Conservation (phyloP, 306 rosid genomes). For the Boehmeria nivea region DNA sequence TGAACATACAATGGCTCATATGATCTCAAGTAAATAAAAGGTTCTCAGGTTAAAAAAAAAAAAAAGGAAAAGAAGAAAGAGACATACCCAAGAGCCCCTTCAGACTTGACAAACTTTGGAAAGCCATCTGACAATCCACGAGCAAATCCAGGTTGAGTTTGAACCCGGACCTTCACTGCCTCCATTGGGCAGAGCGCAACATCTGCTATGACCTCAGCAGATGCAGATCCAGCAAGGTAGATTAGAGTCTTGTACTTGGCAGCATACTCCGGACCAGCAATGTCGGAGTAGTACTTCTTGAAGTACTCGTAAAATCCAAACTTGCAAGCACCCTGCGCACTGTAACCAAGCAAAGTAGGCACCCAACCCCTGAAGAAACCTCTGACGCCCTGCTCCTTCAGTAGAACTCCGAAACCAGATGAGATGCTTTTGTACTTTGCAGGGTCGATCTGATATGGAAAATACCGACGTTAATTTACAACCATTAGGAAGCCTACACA, state of each 20-base stretch:
- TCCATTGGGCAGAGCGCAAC: conserved; percentile 93
- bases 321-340: conserved; percentile 99
- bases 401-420: conserved; percentile 84
- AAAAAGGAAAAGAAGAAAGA: conserved; percentile 1
- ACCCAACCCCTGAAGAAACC: conserved; percentile 99
- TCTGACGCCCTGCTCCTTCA: conserved; percentile 84
- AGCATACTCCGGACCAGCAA: conserved; percentile 96
- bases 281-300: conserved; percentile 89
- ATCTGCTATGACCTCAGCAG: conserved; percentile 96
- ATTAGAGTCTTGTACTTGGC: conserved; percentile 92
- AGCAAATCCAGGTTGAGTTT: conserved; percentile 96
- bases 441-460: conserved; percentile 72
- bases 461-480: conserved; percentile 5
- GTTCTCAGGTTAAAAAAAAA: no score
- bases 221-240: conserved; percentile 98
- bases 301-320: conserved; percentile 92
- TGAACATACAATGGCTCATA: not conserved
- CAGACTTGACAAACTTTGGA: conserved; percentile 81
- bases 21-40: not conserved
- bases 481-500: not conserved
- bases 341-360: conserved; percentile 92
- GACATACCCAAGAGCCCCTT: conserved; percentile 81
- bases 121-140: conserved; percentile 87
- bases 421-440: conserved; percentile 76
- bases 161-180: conserved; percentile 96